These are phyloP conservation scores for Phytophthora meadii DNA, from an alignment of 352 stramenopile genomes.

Conservation along the genomic window DNA sequence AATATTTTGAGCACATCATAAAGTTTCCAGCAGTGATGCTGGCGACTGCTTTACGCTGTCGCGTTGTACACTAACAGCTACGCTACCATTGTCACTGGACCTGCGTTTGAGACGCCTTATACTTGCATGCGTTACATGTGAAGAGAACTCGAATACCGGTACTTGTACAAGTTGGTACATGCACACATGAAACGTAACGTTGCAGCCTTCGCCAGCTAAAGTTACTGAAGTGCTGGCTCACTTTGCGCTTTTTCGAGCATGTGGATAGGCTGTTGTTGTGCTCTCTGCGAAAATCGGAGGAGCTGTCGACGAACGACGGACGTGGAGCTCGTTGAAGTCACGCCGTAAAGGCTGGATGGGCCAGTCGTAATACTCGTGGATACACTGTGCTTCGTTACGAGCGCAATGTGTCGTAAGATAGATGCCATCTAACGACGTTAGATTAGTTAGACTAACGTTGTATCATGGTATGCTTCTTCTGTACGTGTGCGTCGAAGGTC, in stretches of 20 bases:
- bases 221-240: background rate
- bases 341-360: background rate
- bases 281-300: conserved; percentile 12
- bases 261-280: conserved; percentile 15
- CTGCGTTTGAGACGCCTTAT: no score
- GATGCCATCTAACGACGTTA: no score
- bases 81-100: background rate
- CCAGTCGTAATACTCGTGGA: no score
- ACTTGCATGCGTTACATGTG: no score
- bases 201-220: no score
- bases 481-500: background rate
- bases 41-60: conserved; percentile 3
- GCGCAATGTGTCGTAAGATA: no score
- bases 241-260: conserved; percentile 9
- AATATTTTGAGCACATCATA: no score
- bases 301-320: conserved; percentile 8
- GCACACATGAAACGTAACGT: no score
- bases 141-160: no score
- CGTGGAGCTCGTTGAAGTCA: conserved; percentile 12
- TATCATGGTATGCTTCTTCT: no score
- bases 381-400: background rate
- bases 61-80: conserved; percentile 2
- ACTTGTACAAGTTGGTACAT: no score
- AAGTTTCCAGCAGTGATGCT: background rate
- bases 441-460: no score